Percentiles rank a stretch among this genome's conserved stretches.
phyloP scores from a whole-genome alignment of 129 eudicot genomes.

The Glebionis coronaria region DNA sequence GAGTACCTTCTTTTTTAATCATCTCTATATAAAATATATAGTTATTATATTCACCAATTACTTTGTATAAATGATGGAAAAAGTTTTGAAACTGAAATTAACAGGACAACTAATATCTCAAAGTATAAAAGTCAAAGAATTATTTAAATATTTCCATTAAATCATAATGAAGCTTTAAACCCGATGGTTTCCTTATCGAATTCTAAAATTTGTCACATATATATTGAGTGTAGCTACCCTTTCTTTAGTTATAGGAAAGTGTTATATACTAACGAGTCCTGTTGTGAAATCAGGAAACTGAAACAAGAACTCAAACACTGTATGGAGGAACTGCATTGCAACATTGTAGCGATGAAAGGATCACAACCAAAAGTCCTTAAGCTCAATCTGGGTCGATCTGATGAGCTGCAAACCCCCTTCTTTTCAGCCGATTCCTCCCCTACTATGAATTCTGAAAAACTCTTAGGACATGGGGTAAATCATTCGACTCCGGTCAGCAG shows the following conservation, averaged over 20 bases:
- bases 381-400: constrained; percentile 54
- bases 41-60: too few relatives aligned
- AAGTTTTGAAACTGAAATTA: too few relatives aligned
- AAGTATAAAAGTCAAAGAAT: too few relatives aligned
- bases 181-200: too few relatives aligned
- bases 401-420: constrained; percentile 68
- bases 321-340: constrained; percentile 77
- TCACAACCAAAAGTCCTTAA: constrained; percentile 79
- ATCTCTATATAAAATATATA: too few relatives aligned
- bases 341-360: constrained; percentile 81
- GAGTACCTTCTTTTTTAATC: too few relatives aligned
- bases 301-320: constrained; percentile 78
- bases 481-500: constrained; percentile 92
- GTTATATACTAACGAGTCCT: constrained; percentile 6
- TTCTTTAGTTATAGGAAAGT: background rate
- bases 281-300: constrained; percentile 53
- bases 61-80: too few relatives aligned
- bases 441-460: constrained; percentile 35
- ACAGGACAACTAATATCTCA: too few relatives aligned
- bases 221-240: background rate
- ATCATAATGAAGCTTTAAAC: too few relatives aligned
- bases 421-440: constrained; percentile 81
- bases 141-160: too few relatives aligned
- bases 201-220: too few relatives aligned
- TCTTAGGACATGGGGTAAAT: constrained; percentile 49